Conservation (phyloP, 192 early-diverging fungal genomes). For the Podila clonocystis region DNA sequence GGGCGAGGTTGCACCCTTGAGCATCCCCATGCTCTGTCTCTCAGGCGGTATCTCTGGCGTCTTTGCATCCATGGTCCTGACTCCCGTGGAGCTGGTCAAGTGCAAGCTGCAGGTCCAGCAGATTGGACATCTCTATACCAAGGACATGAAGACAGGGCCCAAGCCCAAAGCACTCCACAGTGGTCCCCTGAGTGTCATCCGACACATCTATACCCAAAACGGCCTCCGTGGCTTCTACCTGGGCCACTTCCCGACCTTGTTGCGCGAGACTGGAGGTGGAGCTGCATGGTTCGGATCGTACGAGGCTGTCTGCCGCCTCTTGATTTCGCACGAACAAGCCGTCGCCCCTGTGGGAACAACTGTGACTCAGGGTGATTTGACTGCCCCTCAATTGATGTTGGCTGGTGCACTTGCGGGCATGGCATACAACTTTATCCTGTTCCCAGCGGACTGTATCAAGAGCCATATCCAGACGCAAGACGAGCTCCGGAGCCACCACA, state of each 20-base stretch:
- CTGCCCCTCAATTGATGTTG: constrained; percentile 76
- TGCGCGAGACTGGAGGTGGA: constrained; percentile 92
- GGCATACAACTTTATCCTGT: constrained; percentile 86
- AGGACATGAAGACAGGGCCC: constrained; percentile 17
- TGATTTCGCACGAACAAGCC: constrained; percentile 29
- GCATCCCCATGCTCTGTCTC: constrained; percentile 74
- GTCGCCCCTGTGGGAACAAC: constrained; percentile 6
- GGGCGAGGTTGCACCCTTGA: constrained; percentile 57
- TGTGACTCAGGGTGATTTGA: constrained; percentile 76
- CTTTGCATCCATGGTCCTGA: constrained; percentile 87
- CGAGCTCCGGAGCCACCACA: constrained; percentile 54
- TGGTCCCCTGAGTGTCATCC: constrained; percentile 62
- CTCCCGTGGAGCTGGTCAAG: constrained; percentile 96
- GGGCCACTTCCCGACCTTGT: constrained; percentile 84
- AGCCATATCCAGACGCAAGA: constrained; percentile 91
- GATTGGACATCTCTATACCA: constrained; percentile 42
- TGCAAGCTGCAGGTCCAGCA: constrained; percentile 96
- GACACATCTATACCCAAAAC: constrained; percentile 52
- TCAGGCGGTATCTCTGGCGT: constrained; percentile 90
- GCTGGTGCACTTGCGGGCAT: constrained; percentile 94
- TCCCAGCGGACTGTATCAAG: constrained; percentile 96
- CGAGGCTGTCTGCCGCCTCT: constrained; percentile 71
- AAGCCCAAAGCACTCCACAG: constrained; percentile 32
- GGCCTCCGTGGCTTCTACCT: constrained; percentile 75
- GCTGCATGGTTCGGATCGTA: constrained; percentile 98